Base-by-base conservation (phyloP, 345 rosid genomes). In the Streptanthus diversifolius region DNA sequence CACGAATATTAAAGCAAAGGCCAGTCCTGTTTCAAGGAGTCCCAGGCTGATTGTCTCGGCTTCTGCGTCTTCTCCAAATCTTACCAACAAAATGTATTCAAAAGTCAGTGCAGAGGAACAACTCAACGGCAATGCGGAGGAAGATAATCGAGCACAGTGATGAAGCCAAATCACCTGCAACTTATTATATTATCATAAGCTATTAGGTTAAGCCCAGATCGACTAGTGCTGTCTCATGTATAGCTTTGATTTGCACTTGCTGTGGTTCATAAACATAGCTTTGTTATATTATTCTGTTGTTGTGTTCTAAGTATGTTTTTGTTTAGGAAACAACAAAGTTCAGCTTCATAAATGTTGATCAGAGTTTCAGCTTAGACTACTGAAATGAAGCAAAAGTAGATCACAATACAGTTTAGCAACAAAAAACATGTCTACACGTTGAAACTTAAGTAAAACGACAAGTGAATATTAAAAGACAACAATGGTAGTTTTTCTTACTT, bases 51-150 rank as follows among this genome's bases (percentile, higher is more conserved):
- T 63, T 69, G 49, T 62, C 64, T 35, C 74, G 3, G 64, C 79
- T 68, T 79, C 77, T 19, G 71, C 72, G 41, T 45, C 76, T 35
- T 72, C 92, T 73, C 72, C 76, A 18, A 83, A 75, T 70, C 63
- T 66, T 60, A 82, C 77, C 65, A 84, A 48, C 65, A 86, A 75
- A 70, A 32, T 32, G 36, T 77, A 82, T 69, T 82, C 85, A 45
- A 80, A 73, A 64, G 69, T 55, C 49, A 77, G 73, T 43, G 79
- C 75, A 60, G 81, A 77, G 37, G 77, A 77, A 52, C 77, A 52
- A 72, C 69, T 77, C 13, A 54, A 53, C 24, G 17, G 52, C 53
- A 43, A 43, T 19, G 33, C 35, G 41, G 70, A 9, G 30, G 63
- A 53, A 19, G 41, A 36, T 54, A 30, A 63, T 55, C 8, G 37